Percentiles rank a stretch among this genome's conserved stretches.
Evolutionary conservation across 2,329 filamentous ascomycete genomes (phyloP).

Genomic region (Chrysoporthe puriensis): DNA sequence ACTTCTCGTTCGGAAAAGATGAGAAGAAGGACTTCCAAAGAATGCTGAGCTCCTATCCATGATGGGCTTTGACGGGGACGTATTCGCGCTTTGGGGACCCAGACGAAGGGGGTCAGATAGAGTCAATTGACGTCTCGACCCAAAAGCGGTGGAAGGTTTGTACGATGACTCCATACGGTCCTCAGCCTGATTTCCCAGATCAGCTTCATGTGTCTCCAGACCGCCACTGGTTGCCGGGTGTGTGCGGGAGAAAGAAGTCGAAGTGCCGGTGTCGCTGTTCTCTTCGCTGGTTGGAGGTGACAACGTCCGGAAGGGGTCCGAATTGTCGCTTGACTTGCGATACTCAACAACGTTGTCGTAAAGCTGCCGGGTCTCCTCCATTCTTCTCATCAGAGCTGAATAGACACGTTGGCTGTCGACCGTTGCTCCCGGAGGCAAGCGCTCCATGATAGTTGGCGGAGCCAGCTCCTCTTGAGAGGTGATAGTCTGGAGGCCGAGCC

Average conservation of each 20-base stretch:
- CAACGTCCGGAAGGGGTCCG: conserved; percentile 27
- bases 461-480: conserved; percentile 29
- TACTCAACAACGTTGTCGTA: conserved; percentile 30
- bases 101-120: conserved; percentile 18
- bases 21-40: conserved; percentile 54
- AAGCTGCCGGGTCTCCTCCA: conserved; percentile 46
- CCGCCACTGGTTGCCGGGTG: background rate
- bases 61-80: conserved; percentile 9
- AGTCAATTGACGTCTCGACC: background rate
- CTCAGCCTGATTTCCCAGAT: background rate
- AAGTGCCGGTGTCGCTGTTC: conserved; percentile 11
- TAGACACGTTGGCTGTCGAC: conserved; percentile 64
- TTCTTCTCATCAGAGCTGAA: conserved; percentile 64
- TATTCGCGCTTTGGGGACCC: conserved; percentile 4
- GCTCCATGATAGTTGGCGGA: conserved; percentile 4
- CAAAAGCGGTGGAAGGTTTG: background rate
- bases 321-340: conserved; percentile 30
- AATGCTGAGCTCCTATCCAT: conserved; percentile 50
- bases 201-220: background rate
- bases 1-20: conserved; percentile 58
- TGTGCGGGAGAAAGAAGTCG: background rate
- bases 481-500: conserved; percentile 35
- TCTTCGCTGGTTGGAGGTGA: conserved; percentile 21
- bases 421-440: conserved; percentile 33
- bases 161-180: background rate